phyloP scores from a whole-genome alignment of 2,329 filamentous ascomycete species.

The Graphiopsis chlorocephala region DNA sequence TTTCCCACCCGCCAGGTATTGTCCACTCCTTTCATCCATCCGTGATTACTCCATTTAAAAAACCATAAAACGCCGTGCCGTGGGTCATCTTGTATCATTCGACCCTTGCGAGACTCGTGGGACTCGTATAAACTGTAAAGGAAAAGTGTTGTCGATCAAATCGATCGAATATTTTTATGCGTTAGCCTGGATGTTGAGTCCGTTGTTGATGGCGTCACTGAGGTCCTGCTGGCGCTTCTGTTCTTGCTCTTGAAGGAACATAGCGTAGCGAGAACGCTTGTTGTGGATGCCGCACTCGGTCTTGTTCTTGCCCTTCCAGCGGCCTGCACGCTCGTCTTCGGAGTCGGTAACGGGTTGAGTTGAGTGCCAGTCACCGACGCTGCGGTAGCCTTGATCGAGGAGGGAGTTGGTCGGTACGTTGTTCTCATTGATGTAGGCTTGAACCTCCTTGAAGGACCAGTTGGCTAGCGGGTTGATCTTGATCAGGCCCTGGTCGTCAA shows the following conservation, averaged over 20 bases:
- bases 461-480: conserved; percentile 97
- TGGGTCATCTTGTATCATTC: conserved; percentile 9
- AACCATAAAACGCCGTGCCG: conserved; percentile 11
- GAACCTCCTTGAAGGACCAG: conserved; percentile 89
- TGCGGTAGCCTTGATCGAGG: conserved; percentile 94
- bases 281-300: conserved; percentile 99
- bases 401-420: conserved; percentile 91
- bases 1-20: conserved; percentile 20
- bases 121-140: conserved; percentile 3
- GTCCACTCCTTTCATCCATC: conserved; percentile 6
- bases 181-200: conserved; percentile 32
- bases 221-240: conserved; percentile 62
- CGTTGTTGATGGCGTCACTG: conserved; percentile 34
- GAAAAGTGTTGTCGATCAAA: conserved; percentile 1
- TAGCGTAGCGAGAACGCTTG: conserved; percentile 87
- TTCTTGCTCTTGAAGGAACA: conserved; percentile 74
- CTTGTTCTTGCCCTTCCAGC: conserved; percentile 95
- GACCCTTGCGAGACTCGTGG: conserved; percentile 16
- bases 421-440: conserved; percentile 80
- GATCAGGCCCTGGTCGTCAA: conserved; percentile 86
- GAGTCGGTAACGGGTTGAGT: conserved; percentile 83
- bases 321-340: conserved; percentile 92
- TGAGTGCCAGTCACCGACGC: conserved; percentile 96
- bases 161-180: conserved; percentile 19
- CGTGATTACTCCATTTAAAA: conserved; percentile 19